Evolutionary conservation across 1,284 basidiomycete species (phyloP).

Genomic region (Ceratobasidium sp.): DNA sequence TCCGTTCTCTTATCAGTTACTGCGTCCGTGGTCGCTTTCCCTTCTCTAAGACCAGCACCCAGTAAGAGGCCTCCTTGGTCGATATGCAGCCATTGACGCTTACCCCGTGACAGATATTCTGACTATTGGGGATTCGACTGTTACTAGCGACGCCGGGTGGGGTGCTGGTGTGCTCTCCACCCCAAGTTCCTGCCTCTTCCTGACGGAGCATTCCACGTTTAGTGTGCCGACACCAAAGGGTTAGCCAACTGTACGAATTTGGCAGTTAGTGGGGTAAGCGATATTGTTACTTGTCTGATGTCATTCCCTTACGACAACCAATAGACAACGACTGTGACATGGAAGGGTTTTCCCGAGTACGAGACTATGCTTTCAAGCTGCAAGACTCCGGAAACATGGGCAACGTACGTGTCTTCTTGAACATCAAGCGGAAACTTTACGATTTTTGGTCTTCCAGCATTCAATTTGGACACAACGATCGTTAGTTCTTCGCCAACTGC

Average conservation of each 20-base stretch:
- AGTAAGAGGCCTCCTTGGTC: background rate
- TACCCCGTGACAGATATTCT: constrained; percentile 4
- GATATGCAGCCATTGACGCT: background rate
- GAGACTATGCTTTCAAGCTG: constrained; percentile 44
- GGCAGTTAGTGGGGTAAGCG: constrained; percentile 33
- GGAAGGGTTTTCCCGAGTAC: constrained; percentile 28
- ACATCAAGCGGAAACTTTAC: background rate
- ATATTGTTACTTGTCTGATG: background rate
- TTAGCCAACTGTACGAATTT: constrained; percentile 38
- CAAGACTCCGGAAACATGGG: constrained; percentile 31
- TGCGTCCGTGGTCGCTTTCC: constrained; percentile 14
- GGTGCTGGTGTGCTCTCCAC: constrained; percentile 18
- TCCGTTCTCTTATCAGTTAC: constrained; percentile 7
- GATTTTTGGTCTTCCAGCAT: background rate
- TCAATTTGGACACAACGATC: constrained; percentile 40
- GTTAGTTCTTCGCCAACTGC: background rate
- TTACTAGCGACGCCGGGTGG: constrained; percentile 34
- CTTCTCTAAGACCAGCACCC: constrained; percentile 5
- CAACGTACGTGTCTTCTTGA: constrained; percentile 23
- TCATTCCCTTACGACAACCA: background rate
- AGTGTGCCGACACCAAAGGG: constrained; percentile 33
- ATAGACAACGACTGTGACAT: constrained; percentile 32
- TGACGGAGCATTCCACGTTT: background rate
- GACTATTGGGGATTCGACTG: constrained; percentile 40
- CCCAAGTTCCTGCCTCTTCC: background rate